Conservation (phyloP, 495 filamentous ascomycete species). For the Penicillium ochrochloron region DNA sequence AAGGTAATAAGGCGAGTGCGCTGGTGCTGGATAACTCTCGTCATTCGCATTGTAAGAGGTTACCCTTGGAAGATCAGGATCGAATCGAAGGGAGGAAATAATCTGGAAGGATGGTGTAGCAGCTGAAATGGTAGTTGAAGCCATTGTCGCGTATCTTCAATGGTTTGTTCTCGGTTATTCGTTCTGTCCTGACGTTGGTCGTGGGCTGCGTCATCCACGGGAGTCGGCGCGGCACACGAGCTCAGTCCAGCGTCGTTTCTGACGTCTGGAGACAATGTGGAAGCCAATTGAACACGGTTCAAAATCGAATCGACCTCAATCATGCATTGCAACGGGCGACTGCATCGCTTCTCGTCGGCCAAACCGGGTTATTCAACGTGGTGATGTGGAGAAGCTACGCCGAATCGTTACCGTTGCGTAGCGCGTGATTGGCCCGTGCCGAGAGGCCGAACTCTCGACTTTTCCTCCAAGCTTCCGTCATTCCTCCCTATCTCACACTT, state of each 20-base stretch:
- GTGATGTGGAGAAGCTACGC: constrained; percentile 29
- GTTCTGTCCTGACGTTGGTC: constrained; percentile 15
- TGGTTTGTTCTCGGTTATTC: constrained; percentile 4
- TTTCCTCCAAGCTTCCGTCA: constrained; percentile 45
- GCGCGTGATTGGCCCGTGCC: constrained; percentile 45
- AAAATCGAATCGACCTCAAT: neutral
- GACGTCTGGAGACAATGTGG: neutral
- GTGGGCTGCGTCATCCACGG: constrained; percentile 12
- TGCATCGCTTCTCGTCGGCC: constrained; percentile 13
- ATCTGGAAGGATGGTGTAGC: constrained; percentile 53
- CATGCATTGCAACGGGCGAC: neutral
- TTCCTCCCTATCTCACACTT: constrained; percentile 36
- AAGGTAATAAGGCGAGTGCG: constrained; percentile 78
- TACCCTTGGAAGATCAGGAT: constrained; percentile 60
- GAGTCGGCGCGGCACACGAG: neutral
- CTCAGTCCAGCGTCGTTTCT: constrained; percentile 4
- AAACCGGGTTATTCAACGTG: constrained; percentile 14
- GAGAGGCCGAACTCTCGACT: constrained; percentile 35
- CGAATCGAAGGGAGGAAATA: constrained; percentile 77
- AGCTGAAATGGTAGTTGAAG: neutral
- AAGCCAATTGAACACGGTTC: neutral
- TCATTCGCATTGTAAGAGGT: constrained; percentile 46
- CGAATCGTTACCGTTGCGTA: constrained; percentile 26
- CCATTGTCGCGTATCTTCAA: constrained; percentile 15
- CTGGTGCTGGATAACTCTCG: constrained; percentile 34